Percentiles rank a stretch among this genome's conserved stretches.
phyloP scores from a whole-genome alignment of 2,329 filamentous ascomycete species.

The Akanthomyces muscarius region DNA sequence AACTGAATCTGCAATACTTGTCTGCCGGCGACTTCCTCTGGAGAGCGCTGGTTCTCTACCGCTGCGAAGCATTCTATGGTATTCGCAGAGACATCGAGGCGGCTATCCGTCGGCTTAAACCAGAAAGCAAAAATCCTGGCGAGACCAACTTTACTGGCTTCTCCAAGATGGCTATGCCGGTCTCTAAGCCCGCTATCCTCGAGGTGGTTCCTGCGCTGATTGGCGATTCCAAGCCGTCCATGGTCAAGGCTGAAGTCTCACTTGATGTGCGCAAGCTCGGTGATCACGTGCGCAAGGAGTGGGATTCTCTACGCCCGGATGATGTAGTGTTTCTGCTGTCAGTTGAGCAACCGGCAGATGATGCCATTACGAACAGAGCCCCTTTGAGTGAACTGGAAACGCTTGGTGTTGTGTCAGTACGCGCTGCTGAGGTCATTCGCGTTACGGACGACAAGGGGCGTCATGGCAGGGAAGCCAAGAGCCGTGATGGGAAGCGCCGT shows the following conservation, averaged over 20 bases:
- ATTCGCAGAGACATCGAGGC: constrained; percentile 89
- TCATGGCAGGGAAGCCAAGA: constrained; percentile 54
- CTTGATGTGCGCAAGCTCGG: constrained; percentile 79
- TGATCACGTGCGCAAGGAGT: constrained; percentile 73
- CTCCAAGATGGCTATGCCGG: constrained; percentile 87
- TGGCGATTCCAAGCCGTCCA: constrained; percentile 76
- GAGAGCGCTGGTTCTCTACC: constrained; percentile 84
- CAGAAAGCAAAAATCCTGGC: constrained; percentile 60
- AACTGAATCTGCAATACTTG: constrained; percentile 92
- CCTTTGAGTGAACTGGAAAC: constrained; percentile 50
- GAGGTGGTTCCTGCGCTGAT: constrained; percentile 81
- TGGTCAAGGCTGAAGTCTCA: constrained; percentile 79
- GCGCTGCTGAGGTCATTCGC: constrained; percentile 81
- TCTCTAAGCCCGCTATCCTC: constrained; percentile 79
- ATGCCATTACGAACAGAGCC: constrained; percentile 50
- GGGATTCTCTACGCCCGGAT: constrained; percentile 81
- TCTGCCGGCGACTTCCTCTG: constrained; percentile 96
- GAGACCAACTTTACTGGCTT: constrained; percentile 74
- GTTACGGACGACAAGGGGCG: constrained; percentile 82
- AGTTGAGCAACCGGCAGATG: constrained; percentile 58
- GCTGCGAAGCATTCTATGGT: constrained; percentile 88
- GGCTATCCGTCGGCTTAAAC: constrained; percentile 72
- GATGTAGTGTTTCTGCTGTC: constrained; percentile 87
- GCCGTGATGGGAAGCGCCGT: constrained; percentile 65
- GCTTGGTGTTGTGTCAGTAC: constrained; percentile 65